These are phyloP conservation scores for Teunomyces gatunensis DNA, from an alignment of 805 yeast species.

Conservation along the genomic window DNA sequence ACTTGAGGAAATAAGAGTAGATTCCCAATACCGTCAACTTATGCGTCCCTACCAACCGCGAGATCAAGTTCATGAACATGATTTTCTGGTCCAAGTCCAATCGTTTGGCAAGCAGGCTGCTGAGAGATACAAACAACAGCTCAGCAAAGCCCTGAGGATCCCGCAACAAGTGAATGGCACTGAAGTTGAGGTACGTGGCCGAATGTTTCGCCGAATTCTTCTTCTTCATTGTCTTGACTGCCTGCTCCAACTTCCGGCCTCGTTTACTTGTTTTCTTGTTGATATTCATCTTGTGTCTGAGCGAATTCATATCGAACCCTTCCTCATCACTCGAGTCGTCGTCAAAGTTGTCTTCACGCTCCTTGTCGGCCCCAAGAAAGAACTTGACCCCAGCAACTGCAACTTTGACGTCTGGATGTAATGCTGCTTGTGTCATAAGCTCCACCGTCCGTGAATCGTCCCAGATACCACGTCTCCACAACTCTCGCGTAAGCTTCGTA, in stretches of 20 bases:
- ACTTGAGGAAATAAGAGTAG: constrained; percentile 84
- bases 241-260: constrained; percentile 74
- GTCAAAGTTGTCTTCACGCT: constrained; percentile 79
- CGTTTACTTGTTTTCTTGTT: constrained; percentile 81
- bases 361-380: constrained; percentile 93
- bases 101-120: constrained; percentile 64
- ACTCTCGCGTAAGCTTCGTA: constrained; percentile 86
- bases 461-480: constrained; percentile 99
- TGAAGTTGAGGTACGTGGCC: constrained; percentile 78
- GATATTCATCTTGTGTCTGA: constrained; percentile 78
- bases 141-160: constrained; percentile 99
- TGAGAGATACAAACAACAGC: constrained; percentile 68
- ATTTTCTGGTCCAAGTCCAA: constrained; percentile 87
- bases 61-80: constrained; percentile 78
- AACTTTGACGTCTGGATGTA: constrained; percentile 83
- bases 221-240: constrained; percentile 66
- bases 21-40: constrained; percentile 87
- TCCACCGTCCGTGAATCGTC: constrained; percentile 97
- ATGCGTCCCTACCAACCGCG: constrained; percentile 91
- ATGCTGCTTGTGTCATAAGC: constrained; percentile 92
- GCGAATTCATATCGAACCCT: constrained; percentile 65
- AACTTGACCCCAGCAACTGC: constrained; percentile 87
- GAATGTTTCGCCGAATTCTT: constrained; percentile 53
- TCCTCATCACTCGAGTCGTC: constrained; percentile 70
- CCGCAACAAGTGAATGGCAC: constrained; percentile 89